These are phyloP conservation scores for Murraya koenigii DNA, from an alignment of 345 rosid genomes.

Conservation along the genomic window DNA sequence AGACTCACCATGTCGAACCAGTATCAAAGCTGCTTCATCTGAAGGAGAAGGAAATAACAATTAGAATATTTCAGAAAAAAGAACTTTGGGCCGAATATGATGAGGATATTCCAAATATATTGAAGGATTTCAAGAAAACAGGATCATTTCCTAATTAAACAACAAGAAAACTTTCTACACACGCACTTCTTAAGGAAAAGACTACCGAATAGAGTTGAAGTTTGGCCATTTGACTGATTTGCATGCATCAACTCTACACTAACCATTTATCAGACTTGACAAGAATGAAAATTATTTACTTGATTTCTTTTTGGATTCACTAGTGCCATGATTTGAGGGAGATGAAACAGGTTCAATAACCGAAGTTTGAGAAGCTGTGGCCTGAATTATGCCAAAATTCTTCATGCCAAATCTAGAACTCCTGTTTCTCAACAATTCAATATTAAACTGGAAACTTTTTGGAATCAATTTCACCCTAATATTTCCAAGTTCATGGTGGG, in stretches of 20 bases:
- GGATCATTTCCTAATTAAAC: neutral
- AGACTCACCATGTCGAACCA: slow-evolving; percentile 95
- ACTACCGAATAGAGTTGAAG: neutral
- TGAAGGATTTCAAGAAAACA: neutral
- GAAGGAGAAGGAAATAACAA: neutral
- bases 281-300: slow-evolving; percentile 37
- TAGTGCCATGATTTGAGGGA: slow-evolving; percentile 39
- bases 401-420: slow-evolving; percentile 24
- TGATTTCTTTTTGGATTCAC: slow-evolving; percentile 51
- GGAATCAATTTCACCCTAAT: slow-evolving; percentile 29
- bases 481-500: slow-evolving; percentile 29
- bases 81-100: neutral
- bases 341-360: slow-evolving; percentile 54
- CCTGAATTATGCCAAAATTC: slow-evolving; percentile 37
- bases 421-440: slow-evolving; percentile 25
- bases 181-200: neutral
- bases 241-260: neutral
- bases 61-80: slow-evolving; percentile 14
- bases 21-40: slow-evolving; percentile 88
- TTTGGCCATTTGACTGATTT: neutral
- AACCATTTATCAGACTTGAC: slow-evolving; percentile 2
- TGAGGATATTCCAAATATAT: neutral
- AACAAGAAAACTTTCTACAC: neutral
- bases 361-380: slow-evolving; percentile 55
- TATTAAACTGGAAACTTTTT: slow-evolving; percentile 32